Base-by-base conservation (phyloP, 2,329 filamentous ascomycete genomes). In the Claviceps fusiformis region DNA sequence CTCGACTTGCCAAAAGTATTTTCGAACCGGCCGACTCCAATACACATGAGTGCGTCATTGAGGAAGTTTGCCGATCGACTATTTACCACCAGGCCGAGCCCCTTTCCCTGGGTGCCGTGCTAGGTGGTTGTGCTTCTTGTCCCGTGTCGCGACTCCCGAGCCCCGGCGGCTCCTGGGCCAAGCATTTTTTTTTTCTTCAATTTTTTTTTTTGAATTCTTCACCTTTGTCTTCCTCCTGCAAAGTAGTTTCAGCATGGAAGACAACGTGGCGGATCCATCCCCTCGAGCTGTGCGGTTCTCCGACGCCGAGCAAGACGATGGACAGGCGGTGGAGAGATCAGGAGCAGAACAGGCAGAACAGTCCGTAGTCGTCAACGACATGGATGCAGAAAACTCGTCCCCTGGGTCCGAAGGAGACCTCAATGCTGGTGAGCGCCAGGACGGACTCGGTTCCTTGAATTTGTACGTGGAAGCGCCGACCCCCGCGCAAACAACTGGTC, bases 281-380 rank as follows among this genome's bases (percentile, higher is more conserved):
- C 76, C 79, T 52, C 75, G 79, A 61, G 72, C 74, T 59, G 77
- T 83, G 59, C 76, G 79, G 59, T 83, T 83, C 62, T 76, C 76
- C 49, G 72, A 74, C 57, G 67, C 68, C 63, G 74, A 76, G 29
- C 67, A 73, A 37, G 59, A 69, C 63, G 77, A 74, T 55, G 74
- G 76, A 27, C 67, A 73, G 43, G 59, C 64, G 41, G 56, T 66
- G 51, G 75, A 79, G 31, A 73, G 70, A 60, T 59, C 68, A 59
- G 75, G 70, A 56, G 66, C 62, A 56, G 66, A 68, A 53, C 69
- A 72, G 27, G 66, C 62, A 56, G 66, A 68, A 53, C 69, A 72
- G 47, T 66, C 67, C 27, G 27, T 15, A 7, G 59, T 56, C 11
- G 58, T 56, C 57, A 64, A 65, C 53, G 55, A 65, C 50, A 55